Conservation (phyloP, 768 basidiomycete genomes). For the Suillus luteus region DNA sequence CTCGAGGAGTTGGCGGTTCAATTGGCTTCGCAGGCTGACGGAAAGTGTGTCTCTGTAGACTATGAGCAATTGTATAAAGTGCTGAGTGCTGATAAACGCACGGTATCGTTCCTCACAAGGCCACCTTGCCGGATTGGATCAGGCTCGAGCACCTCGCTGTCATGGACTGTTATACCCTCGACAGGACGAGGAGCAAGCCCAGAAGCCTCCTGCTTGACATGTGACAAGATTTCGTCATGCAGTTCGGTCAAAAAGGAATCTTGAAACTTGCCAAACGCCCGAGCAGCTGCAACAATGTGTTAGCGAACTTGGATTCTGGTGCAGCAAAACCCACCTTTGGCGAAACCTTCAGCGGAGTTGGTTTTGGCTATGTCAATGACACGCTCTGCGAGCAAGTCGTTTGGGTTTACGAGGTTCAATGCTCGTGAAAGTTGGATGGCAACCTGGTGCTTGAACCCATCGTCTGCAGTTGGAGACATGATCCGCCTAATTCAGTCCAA, state of each 20-base stretch:
- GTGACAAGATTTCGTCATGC: slow-evolving; percentile 76
- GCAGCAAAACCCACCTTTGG: slow-evolving; percentile 51
- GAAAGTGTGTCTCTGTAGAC: slow-evolving; percentile 74
- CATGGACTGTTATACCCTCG: slow-evolving; percentile 75
- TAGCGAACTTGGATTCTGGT: slow-evolving; percentile 1
- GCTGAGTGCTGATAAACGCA: slow-evolving; percentile 31
- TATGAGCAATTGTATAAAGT: slow-evolving; percentile 10
- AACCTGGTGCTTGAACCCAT: slow-evolving; percentile 63
- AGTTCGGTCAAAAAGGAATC: slow-evolving; percentile 76
- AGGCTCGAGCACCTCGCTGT: slow-evolving; percentile 82
- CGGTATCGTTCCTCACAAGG: slow-evolving; percentile 66
- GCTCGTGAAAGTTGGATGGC: slow-evolving; percentile 81
- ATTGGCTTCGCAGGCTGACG: slow-evolving; percentile 69
- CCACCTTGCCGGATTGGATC: slow-evolving; percentile 80
- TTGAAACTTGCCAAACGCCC: slow-evolving; percentile 84
- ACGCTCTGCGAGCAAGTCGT: slow-evolving; percentile 76
- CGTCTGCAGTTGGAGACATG: slow-evolving; percentile 3
- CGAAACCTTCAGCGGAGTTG: slow-evolving; percentile 63
- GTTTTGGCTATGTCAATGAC: slow-evolving; percentile 82
- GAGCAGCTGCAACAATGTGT: slow-evolving; percentile 54
- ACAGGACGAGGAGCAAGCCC: slow-evolving; percentile 53
- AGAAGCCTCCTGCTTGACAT: slow-evolving; percentile 64
- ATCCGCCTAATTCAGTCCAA: neutral
- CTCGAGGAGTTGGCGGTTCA: slow-evolving; percentile 75
- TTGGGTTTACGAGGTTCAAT: slow-evolving; percentile 80